phyloP scores from a whole-genome alignment of 345 rosid species.

The Lenwebbia sp. region DNA sequence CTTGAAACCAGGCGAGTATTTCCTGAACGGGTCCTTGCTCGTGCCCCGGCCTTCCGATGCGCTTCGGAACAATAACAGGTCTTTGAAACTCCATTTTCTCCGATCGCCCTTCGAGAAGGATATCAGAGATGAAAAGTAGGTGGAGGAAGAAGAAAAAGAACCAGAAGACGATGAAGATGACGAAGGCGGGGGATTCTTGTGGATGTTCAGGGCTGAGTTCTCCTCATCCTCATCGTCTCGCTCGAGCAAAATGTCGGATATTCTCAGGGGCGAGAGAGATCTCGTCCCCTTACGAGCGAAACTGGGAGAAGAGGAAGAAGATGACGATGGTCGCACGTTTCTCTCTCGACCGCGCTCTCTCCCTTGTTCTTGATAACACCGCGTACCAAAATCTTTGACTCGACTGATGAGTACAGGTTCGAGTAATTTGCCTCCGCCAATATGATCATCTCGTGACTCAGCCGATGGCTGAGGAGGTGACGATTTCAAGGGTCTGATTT shows the following conservation, averaged over 20 bases:
- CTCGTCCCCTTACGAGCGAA: slow-evolving; percentile 14
- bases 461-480: slow-evolving; percentile 11
- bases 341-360: not conserved
- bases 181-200: not conserved
- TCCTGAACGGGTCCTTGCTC: slow-evolving; percentile 6
- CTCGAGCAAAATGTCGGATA: slow-evolving; percentile 7
- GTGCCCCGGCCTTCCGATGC: slow-evolving; percentile 13
- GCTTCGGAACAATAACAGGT: slow-evolving; percentile 8
- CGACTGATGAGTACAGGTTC: not conserved
- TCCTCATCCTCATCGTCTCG: slow-evolving; percentile 2
- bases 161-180: not conserved
- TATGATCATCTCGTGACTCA: not conserved
- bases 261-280: slow-evolving; percentile 31
- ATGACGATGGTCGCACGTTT: slow-evolving; percentile 17
- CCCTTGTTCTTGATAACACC: not conserved
- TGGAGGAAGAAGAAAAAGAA: not conserved
- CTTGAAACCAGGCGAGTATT: not conserved
- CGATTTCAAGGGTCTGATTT: slow-evolving; percentile 32
- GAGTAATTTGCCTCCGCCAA: not conserved
- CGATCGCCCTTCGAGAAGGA: not conserved
- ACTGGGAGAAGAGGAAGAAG: slow-evolving; percentile 6
- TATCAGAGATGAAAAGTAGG: not conserved
- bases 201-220: not conserved
- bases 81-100: slow-evolving; percentile 12
- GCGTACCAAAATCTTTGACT: not conserved